A percentile compares a stretch with the other conserved stretches of the same genome.
Evolutionary conservation across 208 protist genomes (phyloP).

Genomic region (Trypanosoma mega): DNA sequence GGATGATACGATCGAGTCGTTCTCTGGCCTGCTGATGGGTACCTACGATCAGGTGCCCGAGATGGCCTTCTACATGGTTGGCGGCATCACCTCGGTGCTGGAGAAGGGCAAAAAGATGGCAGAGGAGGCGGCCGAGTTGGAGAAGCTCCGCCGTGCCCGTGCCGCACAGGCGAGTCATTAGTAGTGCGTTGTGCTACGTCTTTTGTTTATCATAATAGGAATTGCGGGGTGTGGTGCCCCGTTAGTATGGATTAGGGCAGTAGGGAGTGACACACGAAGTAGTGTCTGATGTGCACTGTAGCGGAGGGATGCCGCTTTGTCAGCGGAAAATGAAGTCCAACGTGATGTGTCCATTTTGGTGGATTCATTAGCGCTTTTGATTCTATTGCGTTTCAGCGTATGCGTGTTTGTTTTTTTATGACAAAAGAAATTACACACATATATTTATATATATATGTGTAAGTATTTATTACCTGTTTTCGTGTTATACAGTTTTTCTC

Average conservation of each 20-base stretch:
- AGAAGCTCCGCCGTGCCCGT: slow-evolving; percentile 57
- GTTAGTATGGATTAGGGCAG: background rate
- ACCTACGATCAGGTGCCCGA: slow-evolving; percentile 97
- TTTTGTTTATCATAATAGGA: slow-evolving; percentile 5
- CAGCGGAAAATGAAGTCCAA: background rate
- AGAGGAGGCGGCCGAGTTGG: slow-evolving; percentile 67
- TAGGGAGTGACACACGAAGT: background rate
- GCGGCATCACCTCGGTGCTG: slow-evolving; percentile 92
- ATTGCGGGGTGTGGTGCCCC: slow-evolving; percentile 5
- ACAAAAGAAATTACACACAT: slow-evolving; percentile 1
- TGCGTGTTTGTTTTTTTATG: slow-evolving; percentile 10
- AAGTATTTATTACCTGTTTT: slow-evolving; percentile 4
- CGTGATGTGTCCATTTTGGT: background rate
- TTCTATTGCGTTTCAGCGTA: too few species aligned
- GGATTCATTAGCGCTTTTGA: too few species aligned
- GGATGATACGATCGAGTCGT: slow-evolving; percentile 93
- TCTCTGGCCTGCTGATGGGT: slow-evolving; percentile 93
- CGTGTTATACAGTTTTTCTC: slow-evolving; percentile 10
- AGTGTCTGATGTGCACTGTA: background rate
- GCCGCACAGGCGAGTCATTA: slow-evolving; percentile 21
- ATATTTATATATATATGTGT: slow-evolving; percentile 11
- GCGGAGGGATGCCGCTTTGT: background rate
- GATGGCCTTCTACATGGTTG: slow-evolving; percentile 98
- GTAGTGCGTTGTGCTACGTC: background rate
- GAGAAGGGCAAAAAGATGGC: slow-evolving; percentile 93